Evolutionary conservation across 2,329 filamentous ascomycete species (phyloP), one percentile per base, ranked within the genome.

Genomic region (Colletotrichum lupini): DNA sequence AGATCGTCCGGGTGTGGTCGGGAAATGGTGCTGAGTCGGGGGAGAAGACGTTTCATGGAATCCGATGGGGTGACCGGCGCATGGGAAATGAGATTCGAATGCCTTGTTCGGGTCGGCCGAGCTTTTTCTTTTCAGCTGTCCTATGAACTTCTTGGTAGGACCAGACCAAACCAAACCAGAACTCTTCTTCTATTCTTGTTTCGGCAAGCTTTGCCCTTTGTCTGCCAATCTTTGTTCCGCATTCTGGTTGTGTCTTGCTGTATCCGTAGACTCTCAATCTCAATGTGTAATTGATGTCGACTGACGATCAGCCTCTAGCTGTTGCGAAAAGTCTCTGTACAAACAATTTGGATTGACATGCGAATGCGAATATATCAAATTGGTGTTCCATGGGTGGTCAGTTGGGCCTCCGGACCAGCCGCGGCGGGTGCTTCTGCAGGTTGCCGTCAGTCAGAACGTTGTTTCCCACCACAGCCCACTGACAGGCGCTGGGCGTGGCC

Each of bases 21-120:
- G 42, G 42, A 49, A 49, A 22, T 49, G 42, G 9, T 24, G 53
- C 53, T 68, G 66, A 68, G 57, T 68, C 57, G 66, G 57, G 66
- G 66, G 57, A 57, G 24, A 68, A 19, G 42, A 62, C 60, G 66
- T 68, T 68, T 68, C 66, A 68, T 68, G 42, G 42, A 53, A 53
- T 68, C 57, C 57, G 57, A 68, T 68, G 65, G 66, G 66, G 66
- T 62, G 66, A 62, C 66, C 24, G 42, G 42, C 42, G 53, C 63
- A 30, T 60, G 57, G 57, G 56, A 67, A 67, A 59, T 59, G 55
- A 49, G 24, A 19, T 42, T 42, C 19, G 16, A 42, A 12, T 42
- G 55, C 26, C 46, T 28, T 55, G 32, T 55, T 53, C 55, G 61
- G 61, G 26, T 66, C 61, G 55, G 61, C 61, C 53, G 67, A 70